Evolutionary conservation across 257 asterid genomes (phyloP), one percentile per base, ranked within the genome.

Genomic region (Solanum clarkiae): DNA sequence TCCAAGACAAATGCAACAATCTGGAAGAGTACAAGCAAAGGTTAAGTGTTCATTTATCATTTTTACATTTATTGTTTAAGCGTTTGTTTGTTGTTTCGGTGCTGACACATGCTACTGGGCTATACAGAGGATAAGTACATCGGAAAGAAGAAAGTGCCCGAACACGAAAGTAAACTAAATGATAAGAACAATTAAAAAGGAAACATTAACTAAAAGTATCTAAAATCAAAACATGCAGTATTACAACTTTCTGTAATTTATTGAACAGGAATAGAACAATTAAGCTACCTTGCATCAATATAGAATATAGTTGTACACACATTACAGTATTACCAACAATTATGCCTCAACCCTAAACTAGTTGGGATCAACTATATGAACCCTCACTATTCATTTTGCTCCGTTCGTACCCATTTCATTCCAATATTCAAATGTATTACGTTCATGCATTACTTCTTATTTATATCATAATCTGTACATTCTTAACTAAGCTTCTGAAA

Each of bases 1-100:
- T 96, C 99, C 96, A 95, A 91, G 84, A 96, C 98, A 92, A 96
- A 96, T 80, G 99, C 98, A 85, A 96, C 91, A 89, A 96, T 97
- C 99, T 96, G 94, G 85, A 86, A 63, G 55, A 65, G 65, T 11
- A 47, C 49, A 79, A 79, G 8, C 65, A 79, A 79, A 29, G 65
- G 47, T 79, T 3, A 44, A 72, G 20, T n/a, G 54, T n/a, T 44
- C 17, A 3, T 14, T 72, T 72, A 45, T 45, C 18, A 42, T 42
- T 40, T 42, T 17, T 17, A 36, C 14, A 10, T 70, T 70, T 17
- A 70, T 70, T 70, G 80, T 10, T 70, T 44, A 75, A 49, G 82
- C 51, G 45, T 14, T 49, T 22, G 60, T 49, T 47, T 22, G 1
- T 74, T 10, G 24, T 49, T 75, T 49, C 45, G 24, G 42, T 60